These are phyloP conservation scores for Thymus mandschuricus DNA, from an alignment of 257 asterid genomes.

Conservation along the genomic window DNA sequence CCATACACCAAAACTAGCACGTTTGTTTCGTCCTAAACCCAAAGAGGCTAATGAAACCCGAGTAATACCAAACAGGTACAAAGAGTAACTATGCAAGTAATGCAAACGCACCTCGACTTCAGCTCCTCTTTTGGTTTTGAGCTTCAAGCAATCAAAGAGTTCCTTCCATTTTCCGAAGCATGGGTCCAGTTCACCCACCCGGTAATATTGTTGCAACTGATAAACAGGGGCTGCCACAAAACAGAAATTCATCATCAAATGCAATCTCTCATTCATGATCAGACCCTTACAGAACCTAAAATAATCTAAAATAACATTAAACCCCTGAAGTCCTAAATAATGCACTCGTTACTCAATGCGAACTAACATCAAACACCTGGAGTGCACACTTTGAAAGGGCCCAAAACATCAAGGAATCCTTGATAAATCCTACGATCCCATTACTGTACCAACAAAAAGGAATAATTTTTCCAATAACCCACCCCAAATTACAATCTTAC, in stretches of 20 bases:
- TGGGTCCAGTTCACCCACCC: constrained; percentile 74
- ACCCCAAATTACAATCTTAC: neutral
- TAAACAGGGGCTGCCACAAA: constrained; percentile 81
- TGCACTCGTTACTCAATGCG: neutral
- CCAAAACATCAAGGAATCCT: neutral
- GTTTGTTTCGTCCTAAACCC: constrained; percentile 4
- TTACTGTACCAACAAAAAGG: neutral
- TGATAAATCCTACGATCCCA: neutral
- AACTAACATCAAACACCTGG: constrained; percentile 32
- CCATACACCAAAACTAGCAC: neutral
- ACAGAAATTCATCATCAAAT: constrained; percentile 21
- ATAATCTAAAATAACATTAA: neutral
- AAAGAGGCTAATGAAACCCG: neutral
- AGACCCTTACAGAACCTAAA: neutral
- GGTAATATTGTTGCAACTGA: constrained; percentile 94
- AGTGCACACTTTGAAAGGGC: constrained; percentile 7
- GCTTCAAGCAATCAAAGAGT: constrained; percentile 75
- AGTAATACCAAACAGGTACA: neutral
- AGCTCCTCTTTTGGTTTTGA: constrained; percentile 72
- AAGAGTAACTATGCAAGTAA: neutral
- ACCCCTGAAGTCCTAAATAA: constrained; percentile 3
- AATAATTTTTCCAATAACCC: neutral
- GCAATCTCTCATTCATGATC: neutral
- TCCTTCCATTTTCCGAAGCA: constrained; percentile 71
- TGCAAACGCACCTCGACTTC: constrained; percentile 65